Base-by-base conservation (phyloP, 805 yeast species). In the Clavispora carvajalis region DNA sequence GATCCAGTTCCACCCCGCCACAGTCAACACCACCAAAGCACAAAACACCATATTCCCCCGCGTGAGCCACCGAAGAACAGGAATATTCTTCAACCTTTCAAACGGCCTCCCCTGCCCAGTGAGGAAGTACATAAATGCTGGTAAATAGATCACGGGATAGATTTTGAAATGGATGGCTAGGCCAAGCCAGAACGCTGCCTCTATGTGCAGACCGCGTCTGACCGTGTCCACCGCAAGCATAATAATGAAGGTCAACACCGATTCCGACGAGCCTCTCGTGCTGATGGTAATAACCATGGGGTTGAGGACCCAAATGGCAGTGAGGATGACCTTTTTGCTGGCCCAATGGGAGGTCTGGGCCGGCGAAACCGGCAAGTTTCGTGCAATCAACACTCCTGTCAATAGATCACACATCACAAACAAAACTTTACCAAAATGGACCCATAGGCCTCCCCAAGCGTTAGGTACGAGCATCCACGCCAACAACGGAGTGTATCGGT, bases 251-350 rank as follows among this genome's bases (percentile, higher is more conserved):
- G 95, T 87, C 34, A 93, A 61, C 1, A 93, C 71, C 46, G 96
- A 89, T 55, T 93, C 99, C 0, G 96, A 84, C 21, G 93, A 85
- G 1, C 99, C 99, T 34, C 99, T 71, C 0, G 97, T 88, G 48
- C 91, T 81, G 36, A 93, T 93, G 1, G 95, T 88, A 23, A 83
- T 78, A 0, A 90, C 98, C 93, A 93, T 85, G 12, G 99, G 98
- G 58, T 93, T 93, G 50, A 88, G 69, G 15, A 93, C 69, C 98
- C 98, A 93, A 5, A 91, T 63, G 2, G 82, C 60, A 10, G 80
- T 60, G 31, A 80, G 67, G 5, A 67, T 48, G 10, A 73, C 43
- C n/a, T 69, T 66, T 35, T 64, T 66, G 22, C 30, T 34, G 21
- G 13, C 22, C 30, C 18, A 17, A 21, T 12, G 30, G 12, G 34